Evolutionary conservation across 2,329 filamentous ascomycete species (phyloP).

Genomic region (Fusarium temperatum): DNA sequence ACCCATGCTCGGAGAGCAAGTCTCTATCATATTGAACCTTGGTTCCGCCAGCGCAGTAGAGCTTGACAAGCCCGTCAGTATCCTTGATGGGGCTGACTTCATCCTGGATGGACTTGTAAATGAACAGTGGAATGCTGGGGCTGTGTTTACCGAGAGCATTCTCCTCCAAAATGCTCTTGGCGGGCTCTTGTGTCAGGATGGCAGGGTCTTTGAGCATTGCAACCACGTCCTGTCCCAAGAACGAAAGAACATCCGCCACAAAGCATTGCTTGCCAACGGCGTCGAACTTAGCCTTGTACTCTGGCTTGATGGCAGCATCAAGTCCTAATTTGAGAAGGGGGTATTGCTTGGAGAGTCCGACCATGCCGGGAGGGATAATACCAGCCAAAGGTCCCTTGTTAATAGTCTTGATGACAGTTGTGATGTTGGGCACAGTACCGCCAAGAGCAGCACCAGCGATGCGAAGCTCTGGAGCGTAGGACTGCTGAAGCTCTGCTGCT

Average conservation of each 20-base stretch:
- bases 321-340: fast-evolving
- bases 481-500: not conserved
- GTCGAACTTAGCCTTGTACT: not conserved
- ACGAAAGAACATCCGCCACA: not conserved
- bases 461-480: not conserved
- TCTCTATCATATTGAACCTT: not conserved
- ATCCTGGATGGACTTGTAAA: not conserved
- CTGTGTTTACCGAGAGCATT: not conserved
- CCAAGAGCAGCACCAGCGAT: not conserved
- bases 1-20: not conserved
- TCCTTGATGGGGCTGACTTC: not conserved
- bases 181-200: not conserved
- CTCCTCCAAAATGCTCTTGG: not conserved
- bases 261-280: not conserved
- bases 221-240: not conserved
- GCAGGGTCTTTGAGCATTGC: not conserved
- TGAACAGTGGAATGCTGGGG: not conserved
- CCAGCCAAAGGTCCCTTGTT: not conserved
- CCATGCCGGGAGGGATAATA: not conserved
- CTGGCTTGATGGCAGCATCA: not conserved
- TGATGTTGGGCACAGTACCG: not conserved
- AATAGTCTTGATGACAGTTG: not conserved
- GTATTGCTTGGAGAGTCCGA: not conserved
- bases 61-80: not conserved
- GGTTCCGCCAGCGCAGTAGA: not conserved